Evolutionary conservation across 169 alveolate species (phyloP).

Genomic region (Theileria annulata): DNA sequence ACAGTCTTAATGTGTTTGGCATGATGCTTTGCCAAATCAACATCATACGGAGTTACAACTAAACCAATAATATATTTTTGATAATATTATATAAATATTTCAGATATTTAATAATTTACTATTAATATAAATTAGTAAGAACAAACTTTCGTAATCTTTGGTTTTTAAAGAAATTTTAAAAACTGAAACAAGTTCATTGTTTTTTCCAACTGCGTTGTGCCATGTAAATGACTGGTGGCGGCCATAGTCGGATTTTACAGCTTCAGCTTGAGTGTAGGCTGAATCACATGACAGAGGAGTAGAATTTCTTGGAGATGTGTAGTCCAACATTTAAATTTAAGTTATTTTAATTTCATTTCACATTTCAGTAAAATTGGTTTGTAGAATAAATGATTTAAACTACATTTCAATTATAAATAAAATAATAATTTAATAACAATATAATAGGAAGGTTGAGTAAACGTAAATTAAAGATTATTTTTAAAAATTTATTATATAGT

Average conservation of each 20-base stretch:
- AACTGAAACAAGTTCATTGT: constrained; percentile 34
- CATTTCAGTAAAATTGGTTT: neutral
- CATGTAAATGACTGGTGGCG: constrained; percentile 46
- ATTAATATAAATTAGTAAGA: neutral
- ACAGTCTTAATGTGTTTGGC: constrained; percentile 53
- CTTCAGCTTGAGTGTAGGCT: constrained; percentile 45
- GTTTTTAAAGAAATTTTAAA: constrained; percentile 30
- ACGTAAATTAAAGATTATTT: too few relatives aligned
- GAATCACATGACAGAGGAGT: constrained; percentile 23
- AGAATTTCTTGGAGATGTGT: neutral
- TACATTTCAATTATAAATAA: constrained; percentile 3
- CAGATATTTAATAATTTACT: neutral
- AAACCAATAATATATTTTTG: too few relatives aligned
- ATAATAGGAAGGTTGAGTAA: neutral
- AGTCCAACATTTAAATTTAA: constrained; percentile 25
- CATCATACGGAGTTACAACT: constrained; percentile 24
- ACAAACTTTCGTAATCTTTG: constrained; percentile 28
- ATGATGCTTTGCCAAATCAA: constrained; percentile 63
- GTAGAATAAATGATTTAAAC: neutral
- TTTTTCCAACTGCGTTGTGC: constrained; percentile 44
- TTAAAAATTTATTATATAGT: too few relatives aligned
- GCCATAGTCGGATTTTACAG: constrained; percentile 50
- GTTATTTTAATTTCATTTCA: constrained; percentile 44
- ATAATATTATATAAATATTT: too few relatives aligned
- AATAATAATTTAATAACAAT: neutral